phyloP scores from a whole-genome alignment of 73 alveolate genomes.

The Paraurostyla sp. region DNA sequence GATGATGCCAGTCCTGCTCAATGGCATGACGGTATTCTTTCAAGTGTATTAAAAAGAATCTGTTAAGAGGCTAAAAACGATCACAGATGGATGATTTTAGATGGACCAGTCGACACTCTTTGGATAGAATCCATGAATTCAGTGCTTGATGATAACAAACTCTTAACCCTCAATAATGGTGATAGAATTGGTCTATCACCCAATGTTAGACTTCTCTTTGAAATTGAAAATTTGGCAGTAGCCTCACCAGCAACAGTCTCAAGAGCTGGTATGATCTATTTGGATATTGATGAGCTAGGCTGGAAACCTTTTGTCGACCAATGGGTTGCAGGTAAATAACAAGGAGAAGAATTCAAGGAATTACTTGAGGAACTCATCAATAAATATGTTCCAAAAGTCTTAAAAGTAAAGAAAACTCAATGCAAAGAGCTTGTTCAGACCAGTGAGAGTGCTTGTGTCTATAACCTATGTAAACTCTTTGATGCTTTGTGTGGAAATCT shows the following conservation, averaged over 20 bases:
- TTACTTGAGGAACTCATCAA: slow-evolving; percentile 78
- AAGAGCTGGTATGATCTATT: slow-evolving; percentile 99
- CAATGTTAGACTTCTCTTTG: slow-evolving; percentile 93
- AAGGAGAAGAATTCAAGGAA: slow-evolving; percentile 74
- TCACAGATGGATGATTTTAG: slow-evolving; percentile 98
- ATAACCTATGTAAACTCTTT: slow-evolving; percentile 87
- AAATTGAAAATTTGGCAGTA: slow-evolving; percentile 97
- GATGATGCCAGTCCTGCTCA: slow-evolving; percentile 93
- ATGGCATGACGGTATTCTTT: slow-evolving; percentile 99
- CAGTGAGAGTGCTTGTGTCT: slow-evolving; percentile 88
- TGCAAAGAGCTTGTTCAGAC: slow-evolving; percentile 94
- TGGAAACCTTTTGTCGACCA: slow-evolving; percentile 94
- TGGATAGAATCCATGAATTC: slow-evolving; percentile 99
- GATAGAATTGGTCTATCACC: slow-evolving; percentile 98
- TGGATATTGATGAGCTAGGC: slow-evolving; percentile 96
- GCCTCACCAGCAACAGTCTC: slow-evolving; percentile 99
- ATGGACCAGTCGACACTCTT: slow-evolving; percentile 99
- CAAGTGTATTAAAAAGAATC: slow-evolving; percentile 94
- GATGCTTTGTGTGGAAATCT: slow-evolving; percentile 82
- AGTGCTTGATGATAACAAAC: slow-evolving; percentile 96
- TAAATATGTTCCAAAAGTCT: slow-evolving; percentile 83
- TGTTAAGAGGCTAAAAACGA: slow-evolving; percentile 95
- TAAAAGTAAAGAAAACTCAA: slow-evolving; percentile 78
- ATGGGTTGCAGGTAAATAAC: slow-evolving; percentile 92
- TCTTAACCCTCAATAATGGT: slow-evolving; percentile 97